Base-by-base conservation (phyloP, 2,329 filamentous ascomycete genomes). In the Xylaria sp. region DNA sequence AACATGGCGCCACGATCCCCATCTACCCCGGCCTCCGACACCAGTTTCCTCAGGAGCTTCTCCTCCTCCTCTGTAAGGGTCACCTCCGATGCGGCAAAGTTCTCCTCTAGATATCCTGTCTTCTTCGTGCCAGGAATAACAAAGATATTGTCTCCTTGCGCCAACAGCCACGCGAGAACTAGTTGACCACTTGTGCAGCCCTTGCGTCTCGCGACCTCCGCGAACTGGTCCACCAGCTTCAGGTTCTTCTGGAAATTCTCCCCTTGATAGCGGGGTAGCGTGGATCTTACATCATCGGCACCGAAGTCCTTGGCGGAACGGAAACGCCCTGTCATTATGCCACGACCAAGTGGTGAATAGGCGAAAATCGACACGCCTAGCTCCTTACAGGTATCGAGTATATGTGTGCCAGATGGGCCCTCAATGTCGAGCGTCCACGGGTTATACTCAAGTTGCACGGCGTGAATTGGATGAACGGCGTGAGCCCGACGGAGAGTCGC, bases 161-260 rank as follows among this genome's bases (percentile, higher is more conserved):
- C 77, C 53, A 82, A 74, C 39, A 88, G 76, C 87, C 87, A 90
- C 1, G 84, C 85, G 31, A 90, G 73, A 0, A 84, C 85, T 27
- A 89, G 77, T 77, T 89, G 87, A 0, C 80, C 79, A 1, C 81
- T 68, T 0, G 85, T 86, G 63, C 79, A 81, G 0, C 80, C 80
- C 71, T 78, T 77, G 29, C 62, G 50, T 33, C 69, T 67, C 3
- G 77, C 76, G 2, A 79, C 20, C 25, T 72, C 65, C 61, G 72
- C 61, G 57, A 79, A 65, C 59, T 69, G 54, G 22, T 73, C 69
- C 5, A 77, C 76, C 31, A 77, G 55, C 61, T 72, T 55, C 51
- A 80, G 67, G 72, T 89, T 89, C 71, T 82, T 81, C 44, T 80
- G 77, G 69, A 86, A 86, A 67, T 85, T 85, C 47, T 83, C 83